phyloP scores from a whole-genome alignment of 805 yeast genomes.

The Myxozyma mucilagina region DNA sequence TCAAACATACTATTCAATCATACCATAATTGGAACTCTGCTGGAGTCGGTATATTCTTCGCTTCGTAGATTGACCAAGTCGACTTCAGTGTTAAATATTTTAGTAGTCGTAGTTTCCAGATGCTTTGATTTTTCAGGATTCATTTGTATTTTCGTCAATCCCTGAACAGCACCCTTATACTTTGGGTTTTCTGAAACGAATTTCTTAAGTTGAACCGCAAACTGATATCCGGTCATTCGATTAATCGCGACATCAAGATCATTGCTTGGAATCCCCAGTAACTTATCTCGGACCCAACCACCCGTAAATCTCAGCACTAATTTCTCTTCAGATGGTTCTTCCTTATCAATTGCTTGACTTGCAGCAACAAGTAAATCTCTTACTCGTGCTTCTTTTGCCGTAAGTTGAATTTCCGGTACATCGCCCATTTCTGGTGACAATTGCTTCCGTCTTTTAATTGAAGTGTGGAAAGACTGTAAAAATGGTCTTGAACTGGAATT shows the following conservation, averaged over 20 bases:
- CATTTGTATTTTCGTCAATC: slow-evolving; percentile 32
- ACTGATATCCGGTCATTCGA: slow-evolving; percentile 77
- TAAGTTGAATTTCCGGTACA: neutral
- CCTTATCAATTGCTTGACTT: slow-evolving; percentile 31
- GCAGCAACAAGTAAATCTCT: slow-evolving; percentile 38
- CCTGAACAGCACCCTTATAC: slow-evolving; percentile 24
- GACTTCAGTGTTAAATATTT: slow-evolving; percentile 75
- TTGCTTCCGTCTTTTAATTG: too few relatives aligned
- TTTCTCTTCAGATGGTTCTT: neutral
- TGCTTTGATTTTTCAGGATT: slow-evolving; percentile 97
- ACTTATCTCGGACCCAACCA: slow-evolving; percentile 40
- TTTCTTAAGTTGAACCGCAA: slow-evolving; percentile 65
- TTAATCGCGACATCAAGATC: slow-evolving; percentile 94
- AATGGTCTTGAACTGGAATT: too few relatives aligned
- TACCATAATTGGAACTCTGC: slow-evolving; percentile 70
- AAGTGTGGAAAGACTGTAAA: too few relatives aligned
- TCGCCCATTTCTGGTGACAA: neutral
- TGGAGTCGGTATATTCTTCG: slow-evolving; percentile 78
- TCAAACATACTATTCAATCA: neutral
- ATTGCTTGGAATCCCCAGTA: slow-evolving; percentile 74
- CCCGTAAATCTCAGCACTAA: neutral
- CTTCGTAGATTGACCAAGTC: slow-evolving; percentile 91
- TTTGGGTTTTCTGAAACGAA: slow-evolving; percentile 40
- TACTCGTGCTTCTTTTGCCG: slow-evolving; percentile 37
- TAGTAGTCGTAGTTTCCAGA: slow-evolving; percentile 93